phyloP scores from a whole-genome alignment of 345 rosid genomes.

The Boechera stricta region DNA sequence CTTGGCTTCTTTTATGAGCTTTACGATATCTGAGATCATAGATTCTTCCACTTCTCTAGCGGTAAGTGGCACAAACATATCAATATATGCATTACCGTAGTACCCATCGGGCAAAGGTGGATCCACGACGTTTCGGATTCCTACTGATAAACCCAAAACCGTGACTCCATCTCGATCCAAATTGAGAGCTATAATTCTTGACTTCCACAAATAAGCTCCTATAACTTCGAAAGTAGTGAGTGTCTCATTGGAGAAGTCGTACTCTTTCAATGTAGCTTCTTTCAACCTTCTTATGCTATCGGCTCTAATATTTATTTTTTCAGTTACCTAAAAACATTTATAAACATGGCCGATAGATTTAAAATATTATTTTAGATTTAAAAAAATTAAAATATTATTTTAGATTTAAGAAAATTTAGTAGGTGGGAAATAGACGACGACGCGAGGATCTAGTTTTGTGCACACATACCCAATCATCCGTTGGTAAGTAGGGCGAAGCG shows the following conservation, averaged over 20 bases:
- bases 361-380: neutral
- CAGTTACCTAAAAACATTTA: conserved; percentile 29
- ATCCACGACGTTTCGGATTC: conserved; percentile 18
- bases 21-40: conserved; percentile 18
- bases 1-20: conserved; percentile 36
- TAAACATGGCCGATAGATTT: neutral
- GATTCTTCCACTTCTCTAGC: conserved; percentile 27
- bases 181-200: conserved; percentile 33
- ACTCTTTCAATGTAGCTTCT: conserved; percentile 25
- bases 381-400: neutral
- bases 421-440: neutral
- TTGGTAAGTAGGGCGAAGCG: conserved; percentile 43
- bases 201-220: conserved; percentile 36
- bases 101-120: conserved; percentile 39
- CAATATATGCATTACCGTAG: conserved; percentile 37
- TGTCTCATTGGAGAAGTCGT: neutral
- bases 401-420: neutral
- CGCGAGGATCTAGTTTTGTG: neutral
- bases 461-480: conserved; percentile 36
- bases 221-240: conserved; percentile 35
- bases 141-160: conserved; percentile 18
- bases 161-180: conserved; percentile 35
- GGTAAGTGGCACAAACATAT: conserved; percentile 25
- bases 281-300: conserved; percentile 30
- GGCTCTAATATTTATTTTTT: conserved; percentile 15